phyloP scores from a whole-genome alignment of 768 basidiomycete species.

The Chiua virens region DNA sequence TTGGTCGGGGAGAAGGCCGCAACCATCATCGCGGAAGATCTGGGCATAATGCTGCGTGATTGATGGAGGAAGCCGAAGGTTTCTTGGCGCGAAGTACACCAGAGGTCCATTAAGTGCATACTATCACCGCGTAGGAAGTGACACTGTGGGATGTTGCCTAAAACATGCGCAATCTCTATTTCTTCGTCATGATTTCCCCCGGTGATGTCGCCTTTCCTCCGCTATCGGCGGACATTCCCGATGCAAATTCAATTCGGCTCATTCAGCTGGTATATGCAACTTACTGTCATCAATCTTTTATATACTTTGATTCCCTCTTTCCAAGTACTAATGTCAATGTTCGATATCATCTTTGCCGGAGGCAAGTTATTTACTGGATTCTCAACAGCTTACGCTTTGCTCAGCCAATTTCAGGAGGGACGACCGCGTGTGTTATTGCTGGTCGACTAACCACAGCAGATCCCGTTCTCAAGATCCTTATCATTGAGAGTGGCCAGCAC shows the following conservation, averaged over 20 bases:
- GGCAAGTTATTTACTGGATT: constrained; percentile 31
- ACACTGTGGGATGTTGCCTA: too few relatives aligned
- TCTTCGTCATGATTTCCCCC: too few relatives aligned
- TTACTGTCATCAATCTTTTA: too few relatives aligned
- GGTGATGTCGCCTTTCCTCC: too few relatives aligned
- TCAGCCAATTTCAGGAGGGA: constrained; percentile 37
- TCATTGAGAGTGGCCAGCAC: constrained; percentile 60
- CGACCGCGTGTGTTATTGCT: constrained; percentile 54
- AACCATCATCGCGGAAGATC: constrained; percentile 55
- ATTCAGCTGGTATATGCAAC: too few relatives aligned
- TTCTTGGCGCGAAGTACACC: too few relatives aligned
- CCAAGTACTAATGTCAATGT: constrained; percentile 14
- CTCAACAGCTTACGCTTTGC: not conserved
- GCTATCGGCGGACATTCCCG: too few relatives aligned
- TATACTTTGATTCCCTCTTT: not conserved
- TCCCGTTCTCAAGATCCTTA: constrained; percentile 53
- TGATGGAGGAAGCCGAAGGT: too few relatives aligned
- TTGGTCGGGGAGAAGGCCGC: constrained; percentile 64
- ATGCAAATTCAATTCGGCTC: too few relatives aligned
- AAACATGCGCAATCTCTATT: too few relatives aligned
- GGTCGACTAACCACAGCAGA: constrained; percentile 53
- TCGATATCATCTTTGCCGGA: constrained; percentile 60
- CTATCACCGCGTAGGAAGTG: too few relatives aligned
- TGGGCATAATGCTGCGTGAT: constrained; percentile 9
- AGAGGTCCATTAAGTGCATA: too few relatives aligned